Evolutionary conservation across 345 rosid genomes (phyloP), one percentile per base, ranked within the genome.

Genomic region (Lepidium africanum): DNA sequence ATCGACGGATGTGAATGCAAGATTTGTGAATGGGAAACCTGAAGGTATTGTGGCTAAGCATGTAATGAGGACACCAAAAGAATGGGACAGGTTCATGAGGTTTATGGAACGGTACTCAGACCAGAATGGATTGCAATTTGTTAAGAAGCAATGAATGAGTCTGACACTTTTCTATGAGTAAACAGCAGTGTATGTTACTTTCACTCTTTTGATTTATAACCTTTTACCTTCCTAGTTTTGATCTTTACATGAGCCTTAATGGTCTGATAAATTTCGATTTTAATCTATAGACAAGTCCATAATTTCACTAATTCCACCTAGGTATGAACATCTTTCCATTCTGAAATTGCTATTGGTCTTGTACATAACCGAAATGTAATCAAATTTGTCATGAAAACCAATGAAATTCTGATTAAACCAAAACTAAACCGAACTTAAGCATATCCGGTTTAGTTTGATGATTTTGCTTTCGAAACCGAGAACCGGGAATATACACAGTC

Each of bases 21-120:
- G 92, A 64, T 94, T 90, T 43, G 85, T 90, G 2, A 88, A 94
- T 2, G 97, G 99, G 54, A 94, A 84, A 72, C 99, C 99, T 2
- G 83, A 92, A 0, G 81, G 83, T 63, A 81, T 94, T 8, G 97
- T 90, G 70, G 96, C 99, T 0, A 94, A 84, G 79, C 90, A 85
- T 58, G 19, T 91, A 16, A 94, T 94, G 99, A 77, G 91, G 47
- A 41, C 86, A 0, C 96, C 95, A 0, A 79, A 82, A 19, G 99
- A 90, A 13, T 89, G 99, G 96, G 99, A 91, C 61, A 80, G 99
- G 66, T 91, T 94, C 83, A 91, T 88, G 99, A 84, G 96, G 77
- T 94, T 94, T 81, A 88, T 94, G 97, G 96, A 94, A 73, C 84
- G 92, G 39, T 94, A 91, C 78, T 88, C 97, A 0, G 81, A 86